Percentiles rank a stretch among this genome's conserved stretches.
Evolutionary conservation across 768 basidiomycete species (phyloP).

Genomic region (Suillus sp.): DNA sequence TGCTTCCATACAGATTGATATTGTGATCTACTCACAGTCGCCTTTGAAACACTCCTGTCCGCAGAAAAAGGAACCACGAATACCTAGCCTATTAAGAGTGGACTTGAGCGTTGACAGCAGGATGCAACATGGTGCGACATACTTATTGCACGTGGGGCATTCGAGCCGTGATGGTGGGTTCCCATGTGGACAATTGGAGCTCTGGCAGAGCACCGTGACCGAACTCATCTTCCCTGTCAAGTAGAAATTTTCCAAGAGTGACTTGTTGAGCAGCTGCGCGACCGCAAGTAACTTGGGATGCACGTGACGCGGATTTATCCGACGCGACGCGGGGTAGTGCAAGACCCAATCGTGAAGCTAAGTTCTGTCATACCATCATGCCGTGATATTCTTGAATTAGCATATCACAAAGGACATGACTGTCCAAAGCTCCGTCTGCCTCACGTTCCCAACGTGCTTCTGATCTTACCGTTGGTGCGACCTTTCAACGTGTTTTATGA

Average conservation of each 20-base stretch:
- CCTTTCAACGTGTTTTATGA: conserved; percentile 22
- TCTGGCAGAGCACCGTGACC: conserved; percentile 57
- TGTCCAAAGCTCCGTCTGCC: conserved; percentile 14
- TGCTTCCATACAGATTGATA: conserved; percentile 3
- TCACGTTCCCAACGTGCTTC: conserved; percentile 26
- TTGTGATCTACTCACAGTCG: conserved; percentile 66
- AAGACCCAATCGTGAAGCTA: background rate
- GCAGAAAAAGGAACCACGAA: conserved; percentile 88
- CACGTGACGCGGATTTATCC: conserved; percentile 23
- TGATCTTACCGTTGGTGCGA: conserved; percentile 15
- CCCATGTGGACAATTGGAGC: conserved; percentile 70
- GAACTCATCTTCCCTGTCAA: conserved; percentile 37
- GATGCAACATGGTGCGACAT: conserved; percentile 21
- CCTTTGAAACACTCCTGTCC: conserved; percentile 96
- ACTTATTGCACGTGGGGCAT: conserved; percentile 96
- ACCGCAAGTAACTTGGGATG: background rate
- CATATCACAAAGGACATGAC: conserved; percentile 5
- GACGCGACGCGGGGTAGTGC: background rate
- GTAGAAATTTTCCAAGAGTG: background rate
- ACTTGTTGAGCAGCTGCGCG: too few relatives aligned
- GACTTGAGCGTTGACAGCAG: conserved; percentile 16
- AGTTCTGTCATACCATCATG: conserved; percentile 7
- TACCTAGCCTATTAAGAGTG: conserved; percentile 59
- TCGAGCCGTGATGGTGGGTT: conserved; percentile 86
- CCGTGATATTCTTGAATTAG: background rate